A percentile compares a stretch with the other conserved stretches of the same genome.
phyloP scores from a whole-genome alignment of 176 grass and related monocot species.

The Guadua angustifolia region DNA sequence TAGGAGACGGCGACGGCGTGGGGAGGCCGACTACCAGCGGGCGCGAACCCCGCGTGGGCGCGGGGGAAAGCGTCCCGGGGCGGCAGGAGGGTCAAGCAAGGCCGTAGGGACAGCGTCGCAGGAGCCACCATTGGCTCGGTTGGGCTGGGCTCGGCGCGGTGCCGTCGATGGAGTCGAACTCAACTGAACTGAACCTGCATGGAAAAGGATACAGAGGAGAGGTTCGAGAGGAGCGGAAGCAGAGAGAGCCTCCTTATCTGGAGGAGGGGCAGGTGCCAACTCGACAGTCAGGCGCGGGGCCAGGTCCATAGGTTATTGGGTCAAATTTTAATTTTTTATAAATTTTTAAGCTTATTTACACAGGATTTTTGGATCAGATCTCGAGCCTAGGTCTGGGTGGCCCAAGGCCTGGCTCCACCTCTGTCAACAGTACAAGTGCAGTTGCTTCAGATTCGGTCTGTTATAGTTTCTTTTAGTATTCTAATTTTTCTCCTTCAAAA shows the following conservation, averaged over 20 bases:
- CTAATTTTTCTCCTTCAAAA: too few species aligned
- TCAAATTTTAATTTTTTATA: too few species aligned
- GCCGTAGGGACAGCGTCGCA: conserved; percentile 61
- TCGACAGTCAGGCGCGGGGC: too few species aligned
- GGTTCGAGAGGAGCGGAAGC: not conserved
- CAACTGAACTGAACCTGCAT: not conserved
- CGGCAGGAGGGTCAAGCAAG: conserved; percentile 43
- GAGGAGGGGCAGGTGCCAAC: not conserved
- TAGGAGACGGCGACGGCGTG: conserved; percentile 18
- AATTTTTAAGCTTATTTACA: too few species aligned
- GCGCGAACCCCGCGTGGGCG: conserved; percentile 30
- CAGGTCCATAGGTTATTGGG: too few species aligned
- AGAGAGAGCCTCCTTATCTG: conserved; percentile 69
- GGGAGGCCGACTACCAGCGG: not conserved
- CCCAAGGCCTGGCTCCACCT: too few species aligned
- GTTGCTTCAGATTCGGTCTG: too few species aligned
- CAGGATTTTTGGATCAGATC: too few species aligned
- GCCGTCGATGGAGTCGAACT: conserved; percentile 12
- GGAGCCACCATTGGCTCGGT: conserved; percentile 65
- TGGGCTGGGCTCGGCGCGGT: not conserved
- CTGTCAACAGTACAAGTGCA: too few species aligned
- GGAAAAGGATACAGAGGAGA: conserved; percentile 23
- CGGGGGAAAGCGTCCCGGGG: conserved; percentile 18
- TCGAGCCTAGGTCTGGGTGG: too few species aligned
- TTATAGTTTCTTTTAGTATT: too few species aligned